Percentiles rank a stretch among this genome's conserved stretches.
Evolutionary conservation across 1,284 basidiomycete genomes (phyloP).

Genomic region (Microbotryum intermedium): DNA sequence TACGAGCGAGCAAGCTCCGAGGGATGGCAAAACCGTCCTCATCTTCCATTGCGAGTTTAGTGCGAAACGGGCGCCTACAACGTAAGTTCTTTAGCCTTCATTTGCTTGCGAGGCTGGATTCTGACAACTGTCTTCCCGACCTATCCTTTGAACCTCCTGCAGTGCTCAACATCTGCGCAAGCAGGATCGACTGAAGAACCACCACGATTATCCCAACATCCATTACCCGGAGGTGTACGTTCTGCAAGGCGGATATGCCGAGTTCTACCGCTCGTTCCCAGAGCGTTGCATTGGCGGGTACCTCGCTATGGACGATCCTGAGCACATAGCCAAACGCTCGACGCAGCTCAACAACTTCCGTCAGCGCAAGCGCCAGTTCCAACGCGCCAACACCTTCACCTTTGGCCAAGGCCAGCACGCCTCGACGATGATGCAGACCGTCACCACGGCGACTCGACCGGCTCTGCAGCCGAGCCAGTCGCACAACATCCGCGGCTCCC

Average conservation of each 20-base stretch:
- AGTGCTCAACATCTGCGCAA: conserved; percentile 88
- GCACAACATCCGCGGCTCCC: conserved; percentile 11
- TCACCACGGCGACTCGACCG: neutral
- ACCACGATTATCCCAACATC: conserved; percentile 79
- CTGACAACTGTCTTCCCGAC: neutral
- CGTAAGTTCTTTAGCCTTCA: conserved; percentile 50
- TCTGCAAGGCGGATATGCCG: conserved; percentile 88
- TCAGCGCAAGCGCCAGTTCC: conserved; percentile 48
- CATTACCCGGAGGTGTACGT: conserved; percentile 97
- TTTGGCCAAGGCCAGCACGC: conserved; percentile 26
- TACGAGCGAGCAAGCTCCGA: conserved; percentile 60
- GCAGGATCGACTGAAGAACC: conserved; percentile 78
- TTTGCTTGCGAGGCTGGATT: conserved; percentile 21
- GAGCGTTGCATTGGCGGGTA: conserved; percentile 69
- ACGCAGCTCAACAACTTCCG: conserved; percentile 87
- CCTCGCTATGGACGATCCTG: conserved; percentile 89
- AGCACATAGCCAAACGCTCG: conserved; percentile 63
- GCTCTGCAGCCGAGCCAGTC: neutral
- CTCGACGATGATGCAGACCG: conserved; percentile 10
- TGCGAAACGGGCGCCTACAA: conserved; percentile 86
- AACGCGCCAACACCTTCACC: conserved; percentile 27
- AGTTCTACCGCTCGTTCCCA: conserved; percentile 64
- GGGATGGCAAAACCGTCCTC: conserved; percentile 60
- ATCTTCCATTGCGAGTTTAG: conserved; percentile 99
- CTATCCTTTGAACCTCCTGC: conserved; percentile 10